Conservation (phyloP, 768 basidiomycete genomes). For the Lenzites betulinus region DNA sequence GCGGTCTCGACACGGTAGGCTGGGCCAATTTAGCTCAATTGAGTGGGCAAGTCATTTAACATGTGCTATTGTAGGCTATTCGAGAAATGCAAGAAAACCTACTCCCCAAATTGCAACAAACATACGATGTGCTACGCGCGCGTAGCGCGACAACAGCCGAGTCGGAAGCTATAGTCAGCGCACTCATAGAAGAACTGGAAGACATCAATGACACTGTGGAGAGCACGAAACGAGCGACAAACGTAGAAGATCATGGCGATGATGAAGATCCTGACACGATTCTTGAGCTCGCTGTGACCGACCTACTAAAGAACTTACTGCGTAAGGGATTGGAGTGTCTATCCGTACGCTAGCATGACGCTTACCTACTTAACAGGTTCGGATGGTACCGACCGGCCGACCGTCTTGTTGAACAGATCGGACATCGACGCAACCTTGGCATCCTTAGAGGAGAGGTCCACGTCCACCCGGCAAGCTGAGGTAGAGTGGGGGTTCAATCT, state of each 20-base stretch:
- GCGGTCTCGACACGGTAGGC: constrained; percentile 32
- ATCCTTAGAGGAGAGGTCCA: background rate
- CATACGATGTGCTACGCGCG: constrained; percentile 29
- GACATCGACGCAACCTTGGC: constrained; percentile 15
- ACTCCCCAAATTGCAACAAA: constrained; percentile 26
- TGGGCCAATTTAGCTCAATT: no score
- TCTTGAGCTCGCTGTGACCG: constrained; percentile 3
- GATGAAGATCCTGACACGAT: background rate
- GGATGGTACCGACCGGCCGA: constrained; percentile 4
- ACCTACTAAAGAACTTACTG: constrained; percentile 14
- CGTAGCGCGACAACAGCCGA: constrained; percentile 26
- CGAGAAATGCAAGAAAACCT: constrained; percentile 11
- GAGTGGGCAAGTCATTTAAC: background rate
- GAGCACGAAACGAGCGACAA: background rate
- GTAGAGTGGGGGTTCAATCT: constrained; percentile 11
- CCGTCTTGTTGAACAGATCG: constrained; percentile 16
- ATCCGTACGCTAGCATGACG: background rate
- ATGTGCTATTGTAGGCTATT: background rate
- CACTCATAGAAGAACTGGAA: constrained; percentile 38
- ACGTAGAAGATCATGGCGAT: background rate
- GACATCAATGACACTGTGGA: constrained; percentile 19
- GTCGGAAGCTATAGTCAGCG: constrained; percentile 36
- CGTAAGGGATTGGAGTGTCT: background rate
- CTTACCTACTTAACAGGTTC: background rate
- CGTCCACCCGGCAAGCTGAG: constrained; percentile 2